Evolutionary conservation across 371 early-diverging fungal species (phyloP).

Genomic region (Actinomortierella ambigua): DNA sequence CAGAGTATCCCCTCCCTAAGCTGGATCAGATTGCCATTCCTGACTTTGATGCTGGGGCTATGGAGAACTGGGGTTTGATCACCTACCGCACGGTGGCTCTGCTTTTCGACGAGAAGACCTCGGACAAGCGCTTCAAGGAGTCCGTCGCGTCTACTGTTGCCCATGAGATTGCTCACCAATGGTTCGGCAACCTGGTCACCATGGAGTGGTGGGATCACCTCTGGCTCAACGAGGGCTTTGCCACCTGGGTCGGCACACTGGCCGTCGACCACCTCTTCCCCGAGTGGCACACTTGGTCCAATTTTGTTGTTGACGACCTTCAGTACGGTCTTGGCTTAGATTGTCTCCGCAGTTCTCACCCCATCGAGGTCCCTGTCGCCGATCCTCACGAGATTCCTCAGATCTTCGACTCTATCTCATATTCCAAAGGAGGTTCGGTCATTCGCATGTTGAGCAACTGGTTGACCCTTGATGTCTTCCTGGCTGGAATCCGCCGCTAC

Average conservation of each 20-base stretch:
- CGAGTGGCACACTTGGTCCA: slow-evolving; percentile 76
- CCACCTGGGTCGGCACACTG: slow-evolving; percentile 89
- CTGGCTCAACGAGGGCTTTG: slow-evolving; percentile 98
- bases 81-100: slow-evolving; percentile 88
- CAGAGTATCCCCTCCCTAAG: slow-evolving; percentile 89
- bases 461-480: slow-evolving; percentile 75
- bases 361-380: slow-evolving; percentile 90
- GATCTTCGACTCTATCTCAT: slow-evolving; percentile 85
- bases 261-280: slow-evolving; percentile 83
- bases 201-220: slow-evolving; percentile 88
- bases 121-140: slow-evolving; percentile 71
- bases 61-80: slow-evolving; percentile 97
- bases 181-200: slow-evolving; percentile 99
- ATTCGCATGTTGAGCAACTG: slow-evolving; percentile 91
- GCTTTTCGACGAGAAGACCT: slow-evolving; percentile 71
- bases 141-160: slow-evolving; percentile 84
- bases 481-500: slow-evolving; percentile 82
- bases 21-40: slow-evolving; percentile 92
- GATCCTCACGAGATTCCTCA: slow-evolving; percentile 79
- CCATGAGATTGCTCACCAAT: slow-evolving; percentile 97
- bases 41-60: slow-evolving; percentile 87
- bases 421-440: slow-evolving; percentile 91
- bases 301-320: slow-evolving; percentile 63
- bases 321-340: slow-evolving; percentile 79
- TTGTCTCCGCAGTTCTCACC: slow-evolving; percentile 85